Percentiles rank a stretch among this genome's conserved stretches.
Evolutionary conservation across 2,329 filamentous ascomycete genomes (phyloP).

Genomic region (Tolypocladium sp.): DNA sequence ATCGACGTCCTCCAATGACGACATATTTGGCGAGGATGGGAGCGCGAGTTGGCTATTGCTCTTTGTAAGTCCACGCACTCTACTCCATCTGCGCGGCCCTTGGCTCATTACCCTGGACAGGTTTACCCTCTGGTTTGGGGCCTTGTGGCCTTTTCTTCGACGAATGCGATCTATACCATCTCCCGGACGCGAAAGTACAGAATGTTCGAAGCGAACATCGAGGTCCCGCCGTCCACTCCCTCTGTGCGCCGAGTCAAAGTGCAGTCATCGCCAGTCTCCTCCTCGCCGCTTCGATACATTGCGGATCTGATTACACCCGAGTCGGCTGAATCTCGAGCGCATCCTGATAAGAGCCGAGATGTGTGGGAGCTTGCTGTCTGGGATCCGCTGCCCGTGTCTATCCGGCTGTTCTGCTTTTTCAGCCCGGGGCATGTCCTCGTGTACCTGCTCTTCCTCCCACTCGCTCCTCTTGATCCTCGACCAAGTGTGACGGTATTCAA

Average conservation of each 20-base stretch:
- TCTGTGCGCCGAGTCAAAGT: slow-evolving; percentile 85
- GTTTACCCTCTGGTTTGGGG: slow-evolving; percentile 62
- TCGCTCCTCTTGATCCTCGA: slow-evolving; percentile 62
- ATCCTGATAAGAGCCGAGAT: slow-evolving; percentile 73
- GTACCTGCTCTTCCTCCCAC: slow-evolving; percentile 81
- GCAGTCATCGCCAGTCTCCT: slow-evolving; percentile 68
- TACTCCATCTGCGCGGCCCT: slow-evolving; percentile 7
- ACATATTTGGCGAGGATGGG: slow-evolving; percentile 71
- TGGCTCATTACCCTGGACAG: slow-evolving; percentile 28
- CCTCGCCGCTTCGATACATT: slow-evolving; percentile 71
- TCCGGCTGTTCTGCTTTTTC: slow-evolving; percentile 82
- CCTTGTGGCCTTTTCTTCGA: slow-evolving; percentile 55
- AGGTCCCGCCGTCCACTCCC: slow-evolving; percentile 65
- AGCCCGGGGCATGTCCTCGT: slow-evolving; percentile 88
- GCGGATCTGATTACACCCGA: slow-evolving; percentile 57
- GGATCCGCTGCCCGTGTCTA: slow-evolving; percentile 80
- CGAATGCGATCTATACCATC: slow-evolving; percentile 78
- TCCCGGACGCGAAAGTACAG: slow-evolving; percentile 77
- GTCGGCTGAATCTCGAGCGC: slow-evolving; percentile 71
- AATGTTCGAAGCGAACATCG: slow-evolving; percentile 80
- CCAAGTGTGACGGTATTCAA: slow-evolving; percentile 83
- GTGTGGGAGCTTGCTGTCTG: slow-evolving; percentile 94
- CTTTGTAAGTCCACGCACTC: slow-evolving; percentile 30
- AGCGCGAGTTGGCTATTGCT: slow-evolving; percentile 56
- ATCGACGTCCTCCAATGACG: slow-evolving; percentile 49